phyloP scores from a whole-genome alignment of 2,329 filamentous ascomycete genomes.

The Fusarium lateritium region DNA sequence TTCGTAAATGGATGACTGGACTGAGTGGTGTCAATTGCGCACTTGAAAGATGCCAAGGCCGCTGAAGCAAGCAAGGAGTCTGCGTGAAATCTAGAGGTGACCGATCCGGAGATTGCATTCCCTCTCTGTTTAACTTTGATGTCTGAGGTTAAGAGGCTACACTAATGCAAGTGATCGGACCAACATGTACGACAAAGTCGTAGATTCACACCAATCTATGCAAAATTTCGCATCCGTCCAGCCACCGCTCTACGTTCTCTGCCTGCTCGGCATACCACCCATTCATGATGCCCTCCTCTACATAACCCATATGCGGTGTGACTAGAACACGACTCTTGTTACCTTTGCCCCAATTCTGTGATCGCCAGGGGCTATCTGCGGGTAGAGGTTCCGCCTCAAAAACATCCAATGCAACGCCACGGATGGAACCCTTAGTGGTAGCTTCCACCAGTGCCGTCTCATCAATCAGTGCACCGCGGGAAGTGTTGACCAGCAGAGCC shows the following conservation, averaged over 20 bases:
- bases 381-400: conserved; percentile 1
- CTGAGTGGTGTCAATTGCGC: too few relatives aligned
- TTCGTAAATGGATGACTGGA: too few relatives aligned
- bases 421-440: not conserved
- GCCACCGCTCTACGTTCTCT: conserved; percentile 13
- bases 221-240: conserved; percentile 4
- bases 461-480: conserved; percentile 3
- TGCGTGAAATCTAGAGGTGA: too few relatives aligned
- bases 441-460: not conserved
- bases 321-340: not conserved
- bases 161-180: too few relatives aligned
- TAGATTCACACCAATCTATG: not conserved
- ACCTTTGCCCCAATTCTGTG: not conserved
- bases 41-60: too few relatives aligned
- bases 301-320: conserved; percentile 15
- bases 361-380: conserved; percentile 1
- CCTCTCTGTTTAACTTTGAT: too few relatives aligned
- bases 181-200: too few relatives aligned
- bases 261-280: conserved; percentile 12
- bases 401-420: not conserved
- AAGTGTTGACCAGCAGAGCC: conserved; percentile 7
- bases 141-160: too few relatives aligned
- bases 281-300: conserved; percentile 11
- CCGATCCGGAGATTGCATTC: too few relatives aligned
- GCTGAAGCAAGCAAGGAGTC: too few relatives aligned